Evolutionary conservation across 2,329 filamentous ascomycete species (phyloP), one percentile per base, ranked within the genome.

Genomic region (Aureobasidium namibiae): DNA sequence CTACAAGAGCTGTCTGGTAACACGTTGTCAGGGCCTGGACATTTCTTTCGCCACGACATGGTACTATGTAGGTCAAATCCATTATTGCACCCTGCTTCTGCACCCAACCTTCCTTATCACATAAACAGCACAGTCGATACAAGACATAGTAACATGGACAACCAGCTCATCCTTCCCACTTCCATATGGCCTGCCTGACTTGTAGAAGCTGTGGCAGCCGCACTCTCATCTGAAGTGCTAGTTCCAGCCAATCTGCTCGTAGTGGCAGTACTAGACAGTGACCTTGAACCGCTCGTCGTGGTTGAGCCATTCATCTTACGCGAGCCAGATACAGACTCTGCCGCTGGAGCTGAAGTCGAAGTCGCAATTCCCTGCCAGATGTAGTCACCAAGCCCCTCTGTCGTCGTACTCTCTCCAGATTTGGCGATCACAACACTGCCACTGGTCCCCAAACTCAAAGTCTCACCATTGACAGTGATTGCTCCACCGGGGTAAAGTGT

Each of bases 401-500:
- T 54, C 7, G 36, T 54, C 26, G 29, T 18, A 13, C 16, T 13
- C 13, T 31, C 10, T 8, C 50, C 38, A 8, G 50, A 54, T 23
- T 23, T 14, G 13, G 42, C 39, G 16, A 54, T 26, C 24, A 54
- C 21, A 6, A 34, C 14, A n/a, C 14, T 6, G 18, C 52, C 38
- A 34, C n/a, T 14, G 8, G 11, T 38, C 16, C 42, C 23, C 8
- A 58, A 26, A 23, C 54, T 58, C 26, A 58, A 6, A 8, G 48
- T 59, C 18, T 59, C 18, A n/a, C 65, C 68, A 33, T 65, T 67
- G 10, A 72, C 57, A 7, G 66, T 69, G 29, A 73, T 63, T 3
- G 66, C 60, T 11, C 63, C 68, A 50, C 53, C 53, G 11, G 59
- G 59, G 31, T 48, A 56, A 1, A 59, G 36, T 34, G 56, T 59